A percentile compares a stretch with the other conserved stretches of the same genome.
phyloP scores from a whole-genome alignment of 2,329 filamentous ascomycete species.

The Pyrenophora teres region DNA sequence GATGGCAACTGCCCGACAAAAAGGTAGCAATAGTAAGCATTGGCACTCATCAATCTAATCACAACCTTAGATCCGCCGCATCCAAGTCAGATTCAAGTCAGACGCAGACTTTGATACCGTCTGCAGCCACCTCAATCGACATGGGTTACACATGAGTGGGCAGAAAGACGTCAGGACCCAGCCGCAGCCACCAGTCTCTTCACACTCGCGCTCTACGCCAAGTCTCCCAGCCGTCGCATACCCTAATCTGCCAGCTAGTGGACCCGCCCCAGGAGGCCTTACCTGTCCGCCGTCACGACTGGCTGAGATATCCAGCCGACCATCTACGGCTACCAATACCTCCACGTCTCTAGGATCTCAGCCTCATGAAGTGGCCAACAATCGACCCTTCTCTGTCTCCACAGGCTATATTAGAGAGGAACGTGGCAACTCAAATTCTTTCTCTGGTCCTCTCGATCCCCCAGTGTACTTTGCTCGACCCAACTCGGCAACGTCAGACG shows the following conservation, averaged over 20 bases:
- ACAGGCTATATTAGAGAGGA: conserved; percentile 2
- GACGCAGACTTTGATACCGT: conserved; percentile 45
- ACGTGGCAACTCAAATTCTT: neutral
- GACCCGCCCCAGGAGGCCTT: conserved; percentile 1
- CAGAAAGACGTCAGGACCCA: conserved; percentile 12
- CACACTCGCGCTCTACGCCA: neutral
- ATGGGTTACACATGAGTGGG: conserved; percentile 41
- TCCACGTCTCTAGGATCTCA: conserved; percentile 13
- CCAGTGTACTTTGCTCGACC: conserved; percentile 37
- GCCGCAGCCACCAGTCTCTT: conserved; percentile 15
- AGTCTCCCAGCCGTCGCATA: neutral
- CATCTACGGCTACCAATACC: conserved; percentile 27
- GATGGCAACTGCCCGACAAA: conserved; percentile 45
- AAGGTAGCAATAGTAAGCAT: conserved; percentile 31
- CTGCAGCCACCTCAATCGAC: conserved; percentile 37
- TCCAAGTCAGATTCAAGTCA: conserved; percentile 52
- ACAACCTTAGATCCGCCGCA: conserved; percentile 45
- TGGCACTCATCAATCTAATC: conserved; percentile 8
- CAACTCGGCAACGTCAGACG: conserved; percentile 24
- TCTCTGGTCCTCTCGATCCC: conserved; percentile 25
- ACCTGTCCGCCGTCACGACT: conserved; percentile 36
- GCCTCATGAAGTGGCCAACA: conserved; percentile 12
- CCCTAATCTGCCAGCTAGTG: conserved; percentile 3
- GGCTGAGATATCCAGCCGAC: conserved; percentile 31
- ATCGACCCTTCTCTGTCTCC: conserved; percentile 27